phyloP scores from a whole-genome alignment of 306 rosid genomes.

The Lagenaria siceraria region DNA sequence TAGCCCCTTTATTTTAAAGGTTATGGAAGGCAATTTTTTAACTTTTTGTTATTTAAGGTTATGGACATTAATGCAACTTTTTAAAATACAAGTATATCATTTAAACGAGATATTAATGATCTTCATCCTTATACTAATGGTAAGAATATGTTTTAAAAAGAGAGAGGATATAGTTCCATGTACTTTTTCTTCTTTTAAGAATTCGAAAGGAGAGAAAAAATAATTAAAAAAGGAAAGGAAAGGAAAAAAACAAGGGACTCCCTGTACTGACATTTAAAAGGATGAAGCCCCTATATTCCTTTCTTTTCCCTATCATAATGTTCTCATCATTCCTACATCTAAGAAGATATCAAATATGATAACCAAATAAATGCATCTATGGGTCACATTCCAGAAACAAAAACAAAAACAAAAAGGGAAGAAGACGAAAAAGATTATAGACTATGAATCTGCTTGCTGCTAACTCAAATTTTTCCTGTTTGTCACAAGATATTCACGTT shows the following conservation, averaged over 20 bases:
- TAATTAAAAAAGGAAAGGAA: not conserved
- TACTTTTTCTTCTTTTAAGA: not conserved
- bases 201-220: not conserved
- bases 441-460: not conserved
- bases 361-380: not conserved
- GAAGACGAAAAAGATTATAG: not conserved
- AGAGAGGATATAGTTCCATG: not conserved
- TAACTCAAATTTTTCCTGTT: not conserved
- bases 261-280: not conserved
- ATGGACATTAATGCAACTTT: too few species aligned
- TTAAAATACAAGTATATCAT: too few species aligned
- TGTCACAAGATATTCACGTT: not conserved
- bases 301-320: not conserved
- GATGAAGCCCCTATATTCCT: not conserved
- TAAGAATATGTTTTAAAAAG: too few species aligned
- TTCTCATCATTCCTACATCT: not conserved
- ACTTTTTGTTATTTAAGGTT: too few species aligned
- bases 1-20: too few species aligned
- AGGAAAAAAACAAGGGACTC: too few species aligned
- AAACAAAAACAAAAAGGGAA: not conserved
- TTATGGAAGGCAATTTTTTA: too few species aligned
- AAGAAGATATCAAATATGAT: not conserved
- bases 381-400: not conserved
- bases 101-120: too few species aligned
- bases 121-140: too few species aligned